Base-by-base conservation (phyloP, 176 grass and related monocot genomes). In the Eragrostis nindensis region DNA sequence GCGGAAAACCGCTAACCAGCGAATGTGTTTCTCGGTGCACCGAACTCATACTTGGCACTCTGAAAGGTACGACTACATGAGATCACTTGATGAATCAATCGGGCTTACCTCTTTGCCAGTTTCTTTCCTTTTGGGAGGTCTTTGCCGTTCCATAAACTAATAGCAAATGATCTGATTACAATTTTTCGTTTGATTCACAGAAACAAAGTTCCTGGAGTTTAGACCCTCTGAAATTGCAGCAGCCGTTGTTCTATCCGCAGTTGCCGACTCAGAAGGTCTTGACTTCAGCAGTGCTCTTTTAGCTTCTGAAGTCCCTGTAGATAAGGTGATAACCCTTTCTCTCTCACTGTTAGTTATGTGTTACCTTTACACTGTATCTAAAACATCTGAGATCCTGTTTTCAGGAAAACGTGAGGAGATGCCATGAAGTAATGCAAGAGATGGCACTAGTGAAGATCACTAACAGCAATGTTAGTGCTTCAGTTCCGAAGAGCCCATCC, bases 191-290 rank as follows among this genome's bases (percentile, higher is more conserved):
- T 76, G 67, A 80, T 90, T 87, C 30, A 68, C 90, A 98, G 95
- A 39, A 75, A 91, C 70, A 24, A 79, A 85, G 80, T 92, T 98
- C 80, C 77, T 98, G 45, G 64, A 81, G 15, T 98, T 92, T 78
- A 91, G 73, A 65, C 92, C 95, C 39, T 98, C 92, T 25, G 95
- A 94, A 83, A 82, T 92, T 42, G 87, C 92, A 19, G 88, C 95
- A 44, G 95, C 92, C 17, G 78, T 82, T 24, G 80, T 82, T 44
- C 74, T 94, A 27, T 80, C 68, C 24, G 85, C 55, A 11, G 66
- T 80, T 73, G 69, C 39, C 68, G 90, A 91, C 63, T 70, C 26
- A 39, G 44, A 64, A 40, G 75, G 43, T 49, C 36, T 87, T 55
- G 83, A 83, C 29, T 76, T 81, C 6, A 50, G 64, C 53, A 63